Base-by-base conservation (phyloP, 257 asterid genomes). In the Eustoma russellianum region DNA sequence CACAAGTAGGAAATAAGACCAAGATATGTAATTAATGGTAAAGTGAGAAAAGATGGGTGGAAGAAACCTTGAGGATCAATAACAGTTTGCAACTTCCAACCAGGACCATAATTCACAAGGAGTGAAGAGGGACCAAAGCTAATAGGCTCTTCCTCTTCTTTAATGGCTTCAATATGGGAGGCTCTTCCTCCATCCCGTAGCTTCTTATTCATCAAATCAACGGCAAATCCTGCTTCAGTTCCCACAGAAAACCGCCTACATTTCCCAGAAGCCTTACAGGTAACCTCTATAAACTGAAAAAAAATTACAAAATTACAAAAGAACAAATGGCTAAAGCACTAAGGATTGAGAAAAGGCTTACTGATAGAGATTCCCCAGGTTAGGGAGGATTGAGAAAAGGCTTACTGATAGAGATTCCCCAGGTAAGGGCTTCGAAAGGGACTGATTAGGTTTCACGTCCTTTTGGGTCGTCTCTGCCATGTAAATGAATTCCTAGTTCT, bases 191-290 rank as follows among this genome's bases (percentile, higher is more conserved):
- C 53, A 9, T 43, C 63, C 9, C 14, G 74, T 41, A 75, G 18
- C 61, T 71, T 83, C 75, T 65, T 74, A 64, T 85, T 85, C 7
- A 85, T 85, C 79, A 89, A 74, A 66, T 63, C 64, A 70, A 77
- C 73, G 1, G 95, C 92, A 59, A 83, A 85, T 44, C 81, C 83
- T 5, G 90, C 89, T 66, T 85, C 84, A 8, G 94, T 83, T 47
- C 95, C 94, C 15, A 66, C 60, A 1, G 97, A 80, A 66, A 89
- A 89, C 56, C 97, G 89, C 83, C 87, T 77, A 61, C 68, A 69
- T 63, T 83, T 79, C 60, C 85, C 76, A 38, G 97, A 80, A 54
- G 82, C 64, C 72, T 67, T 74, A 85, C 95, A 89, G 41, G 68
- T 12, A 52, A 89, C 97, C 79, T 89, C 95, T 67, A 89, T 35